Percentiles rank a stretch among this genome's conserved stretches.
Evolutionary conservation across 2,329 filamentous ascomycete species (phyloP).

Genomic region (Hirsutella minnesotensis): DNA sequence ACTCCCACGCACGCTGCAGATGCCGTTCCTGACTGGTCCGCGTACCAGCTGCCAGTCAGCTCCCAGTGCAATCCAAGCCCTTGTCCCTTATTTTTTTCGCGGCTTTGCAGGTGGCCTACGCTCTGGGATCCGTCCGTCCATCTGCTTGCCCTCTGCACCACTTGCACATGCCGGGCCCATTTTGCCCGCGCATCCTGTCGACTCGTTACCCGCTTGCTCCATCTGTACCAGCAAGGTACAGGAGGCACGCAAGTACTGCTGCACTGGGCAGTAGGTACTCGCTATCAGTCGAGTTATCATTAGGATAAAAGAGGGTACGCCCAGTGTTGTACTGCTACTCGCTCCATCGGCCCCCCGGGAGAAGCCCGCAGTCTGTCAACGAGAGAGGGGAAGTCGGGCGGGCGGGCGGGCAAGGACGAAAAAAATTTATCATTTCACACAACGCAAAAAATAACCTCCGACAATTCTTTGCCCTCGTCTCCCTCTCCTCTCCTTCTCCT

Average conservation of each 20-base stretch:
- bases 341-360: background rate
- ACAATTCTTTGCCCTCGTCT: background rate
- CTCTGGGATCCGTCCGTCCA: too few species aligned
- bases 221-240: background rate
- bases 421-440: conserved; percentile 4
- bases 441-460: conserved; percentile 1
- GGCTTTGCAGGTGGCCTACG: too few species aligned
- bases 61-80: too few species aligned
- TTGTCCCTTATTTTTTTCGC: too few species aligned
- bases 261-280: too few species aligned
- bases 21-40: too few species aligned
- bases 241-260: too few species aligned
- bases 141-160: too few species aligned
- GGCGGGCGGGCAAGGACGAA: background rate
- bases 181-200: background rate
- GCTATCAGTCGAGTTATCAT: background rate
- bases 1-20: too few species aligned
- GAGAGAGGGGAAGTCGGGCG: background rate
- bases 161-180: background rate
- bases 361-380: background rate
- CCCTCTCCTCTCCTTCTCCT: background rate
- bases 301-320: background rate
- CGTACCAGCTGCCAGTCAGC: too few species aligned
- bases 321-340: background rate
- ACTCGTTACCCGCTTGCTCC: background rate